Evolutionary conservation across 352 stramenopile species (phyloP), one percentile per base, ranked within the genome.

Genomic region (Pythium chondricola): DNA sequence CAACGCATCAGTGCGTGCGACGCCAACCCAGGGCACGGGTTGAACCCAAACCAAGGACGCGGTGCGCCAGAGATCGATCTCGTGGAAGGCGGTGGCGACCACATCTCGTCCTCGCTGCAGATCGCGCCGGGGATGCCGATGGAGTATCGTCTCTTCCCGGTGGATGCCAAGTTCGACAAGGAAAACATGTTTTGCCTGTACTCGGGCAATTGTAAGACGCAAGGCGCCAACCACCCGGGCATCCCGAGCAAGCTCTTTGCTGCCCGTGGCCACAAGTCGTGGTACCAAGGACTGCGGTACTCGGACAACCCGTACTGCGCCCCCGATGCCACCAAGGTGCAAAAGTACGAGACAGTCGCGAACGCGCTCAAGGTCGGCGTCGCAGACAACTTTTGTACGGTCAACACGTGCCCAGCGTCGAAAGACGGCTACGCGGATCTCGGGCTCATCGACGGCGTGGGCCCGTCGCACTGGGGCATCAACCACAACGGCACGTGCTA

Each of bases 1-100:
- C 74, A 86, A 32, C 65, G 70, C 9, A 86, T 86, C 50, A 95
- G 70, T 26, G 93, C 83, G 0, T 98, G 93, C 54, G 89, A 97
- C 47, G 51, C 65, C 14, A 65, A 85, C 41, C 91, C 94, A 36
- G 93, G 97, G 27, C 95, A 71, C 49, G 90, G 91, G 0, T 53
- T 98, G 56, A 79, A 97, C 67, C 50, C 75, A 84, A 89, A 27
- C 93, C 93, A n/a, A n/a, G n/a, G n/a, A n/a, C n/a, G n/a, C n/a
- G n/a, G n/a, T n/a, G n/a, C n/a, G n/a, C n/a, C n/a, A 0, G 93
- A 98, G 60, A 98, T 98, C 54, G 91, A 98, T 67, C 74, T 98
- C 17, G 65, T 98, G 7, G 93, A 95, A 89, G 78, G 84, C 58
- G 61, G 55, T 0, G 71, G 88, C 14, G 63, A 56, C 8, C 65